Base-by-base conservation (phyloP, 1,139 yeast species). In the Chernovozyma sophiae-reginae region DNA sequence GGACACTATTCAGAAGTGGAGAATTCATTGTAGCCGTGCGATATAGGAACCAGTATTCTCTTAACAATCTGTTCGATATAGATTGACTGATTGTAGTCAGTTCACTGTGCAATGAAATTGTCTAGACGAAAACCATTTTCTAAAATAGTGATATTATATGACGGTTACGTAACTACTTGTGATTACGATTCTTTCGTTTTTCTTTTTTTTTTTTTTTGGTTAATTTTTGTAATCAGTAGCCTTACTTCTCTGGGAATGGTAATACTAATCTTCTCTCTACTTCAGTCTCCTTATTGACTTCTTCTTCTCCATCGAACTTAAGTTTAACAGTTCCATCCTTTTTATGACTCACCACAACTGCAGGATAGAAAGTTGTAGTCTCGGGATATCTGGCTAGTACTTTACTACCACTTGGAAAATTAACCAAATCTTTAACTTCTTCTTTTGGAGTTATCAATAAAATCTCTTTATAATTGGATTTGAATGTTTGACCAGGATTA, bases 371-470 rank as follows among this genome's bases (percentile, higher is more conserved):
- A 0, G 97, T 90, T 0, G 98, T 94, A 0, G 99, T 94, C 49
- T 94, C 99, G 1, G 99, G 99, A 51, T 94, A 94, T 51, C 96
- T 69, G 0, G 97, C 98, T 43, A 94, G 67, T 3, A 92, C 98
- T 49, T 80, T 81, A 1, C 89, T 71, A 0, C 95, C 94, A 30
- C 79, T 68, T 0, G 94, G 82, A 47, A 84, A 86, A 36, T 72
- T 72, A 16, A 77, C 68, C 42, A 82, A 65, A 4, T 62, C 62
- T 23, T 65, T 63, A 1, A 62, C 59, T 3, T 48, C 54, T 2
- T 56, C 62, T 11, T 48, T 53, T 1, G 79, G 65, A 0, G 96
- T 94, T 19, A 94, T 82, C 31, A 82, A 68, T 25, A 92, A 74
- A 4, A 94, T 61, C 49, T 92, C 97, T 51, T 82, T 81, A 68